A percentile compares a stretch with the other conserved stretches of the same genome.
Conservation (phyloP, 2,329 filamentous ascomycete genomes). For the Penicillium polonicum region DNA sequence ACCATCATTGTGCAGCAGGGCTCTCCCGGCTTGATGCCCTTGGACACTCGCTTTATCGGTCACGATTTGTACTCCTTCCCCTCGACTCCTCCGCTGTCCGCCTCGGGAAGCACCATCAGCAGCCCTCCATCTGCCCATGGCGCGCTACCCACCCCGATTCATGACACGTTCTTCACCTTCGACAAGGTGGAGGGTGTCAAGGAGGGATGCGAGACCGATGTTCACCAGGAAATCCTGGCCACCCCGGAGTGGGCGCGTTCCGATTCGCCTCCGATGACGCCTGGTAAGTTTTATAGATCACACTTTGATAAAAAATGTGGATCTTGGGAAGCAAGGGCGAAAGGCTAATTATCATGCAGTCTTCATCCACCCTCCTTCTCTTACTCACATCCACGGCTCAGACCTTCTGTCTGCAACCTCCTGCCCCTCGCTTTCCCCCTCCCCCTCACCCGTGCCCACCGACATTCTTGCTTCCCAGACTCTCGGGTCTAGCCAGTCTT, state of each 20-base stretch:
- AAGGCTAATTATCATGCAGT: slow-evolving; percentile 47
- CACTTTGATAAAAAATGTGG: slow-evolving; percentile 4
- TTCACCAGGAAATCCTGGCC: slow-evolving; percentile 69
- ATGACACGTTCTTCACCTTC: slow-evolving; percentile 72
- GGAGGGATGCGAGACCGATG: slow-evolving; percentile 68
- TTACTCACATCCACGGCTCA: slow-evolving; percentile 58
- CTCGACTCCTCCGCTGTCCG: slow-evolving; percentile 82
- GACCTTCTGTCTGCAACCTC: slow-evolving; percentile 70
- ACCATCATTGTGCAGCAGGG: slow-evolving; percentile 65
- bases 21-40: slow-evolving; percentile 54
- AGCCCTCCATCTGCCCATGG: slow-evolving; percentile 77
- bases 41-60: slow-evolving; percentile 72
- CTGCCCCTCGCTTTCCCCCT: slow-evolving; percentile 83
- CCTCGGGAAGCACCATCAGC: slow-evolving; percentile 78
- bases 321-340: slow-evolving; percentile 17
- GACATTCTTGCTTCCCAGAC: slow-evolving; percentile 74
- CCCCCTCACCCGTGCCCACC: slow-evolving; percentile 71
- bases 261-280: slow-evolving; percentile 82
- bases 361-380: slow-evolving; percentile 66
- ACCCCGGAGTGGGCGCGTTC: slow-evolving; percentile 73
- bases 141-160: slow-evolving; percentile 76
- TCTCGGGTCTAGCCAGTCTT: slow-evolving; percentile 57
- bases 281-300: slow-evolving; percentile 63
- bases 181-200: slow-evolving; percentile 68
- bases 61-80: slow-evolving; percentile 69